These are phyloP conservation scores for Usnea hakonensis DNA, from an alignment of 495 filamentous ascomycete genomes.

Conservation along the genomic window DNA sequence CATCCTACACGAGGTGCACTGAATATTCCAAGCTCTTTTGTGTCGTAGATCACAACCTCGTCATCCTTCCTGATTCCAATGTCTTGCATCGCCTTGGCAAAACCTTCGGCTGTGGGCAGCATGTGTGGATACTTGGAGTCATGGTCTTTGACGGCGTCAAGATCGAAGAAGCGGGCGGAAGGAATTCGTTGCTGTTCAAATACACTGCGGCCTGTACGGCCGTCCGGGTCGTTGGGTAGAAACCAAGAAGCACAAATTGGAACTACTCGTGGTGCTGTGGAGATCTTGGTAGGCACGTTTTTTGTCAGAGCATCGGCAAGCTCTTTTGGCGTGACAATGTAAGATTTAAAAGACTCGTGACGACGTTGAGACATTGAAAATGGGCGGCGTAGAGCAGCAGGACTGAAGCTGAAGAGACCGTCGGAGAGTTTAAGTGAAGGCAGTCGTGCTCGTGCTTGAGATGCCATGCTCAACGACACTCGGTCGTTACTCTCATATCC, in stretches of 20 bases:
- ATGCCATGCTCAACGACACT: background rate
- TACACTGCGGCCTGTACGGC: slow-evolving; percentile 65
- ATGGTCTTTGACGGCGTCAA: slow-evolving; percentile 82
- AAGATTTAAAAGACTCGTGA: slow-evolving; percentile 58
- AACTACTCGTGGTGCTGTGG: slow-evolving; percentile 69
- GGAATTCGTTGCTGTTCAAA: slow-evolving; percentile 76
- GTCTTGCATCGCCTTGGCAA: slow-evolving; percentile 79
- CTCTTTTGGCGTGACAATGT: slow-evolving; percentile 77
- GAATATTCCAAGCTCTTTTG: slow-evolving; percentile 81
- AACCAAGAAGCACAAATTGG: slow-evolving; percentile 94
- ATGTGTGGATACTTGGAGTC: slow-evolving; percentile 91
- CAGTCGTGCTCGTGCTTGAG: background rate
- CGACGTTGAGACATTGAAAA: slow-evolving; percentile 26
- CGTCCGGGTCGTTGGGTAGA: slow-evolving; percentile 74
- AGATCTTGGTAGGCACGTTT: slow-evolving; percentile 64
- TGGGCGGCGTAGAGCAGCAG: background rate
- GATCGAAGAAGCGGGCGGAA: slow-evolving; percentile 87
- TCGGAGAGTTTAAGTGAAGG: background rate
- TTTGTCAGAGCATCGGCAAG: slow-evolving; percentile 70
- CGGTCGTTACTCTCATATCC: background rate
- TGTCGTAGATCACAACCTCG: slow-evolving; percentile 87
- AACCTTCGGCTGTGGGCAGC: slow-evolving; percentile 73
- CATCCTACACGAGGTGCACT: slow-evolving; percentile 87
- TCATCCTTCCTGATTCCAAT: slow-evolving; percentile 82
- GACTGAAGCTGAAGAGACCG: background rate